Base-by-base conservation (phyloP, 176 grass and related monocot genomes). In the Oryza coarctata region DNA sequence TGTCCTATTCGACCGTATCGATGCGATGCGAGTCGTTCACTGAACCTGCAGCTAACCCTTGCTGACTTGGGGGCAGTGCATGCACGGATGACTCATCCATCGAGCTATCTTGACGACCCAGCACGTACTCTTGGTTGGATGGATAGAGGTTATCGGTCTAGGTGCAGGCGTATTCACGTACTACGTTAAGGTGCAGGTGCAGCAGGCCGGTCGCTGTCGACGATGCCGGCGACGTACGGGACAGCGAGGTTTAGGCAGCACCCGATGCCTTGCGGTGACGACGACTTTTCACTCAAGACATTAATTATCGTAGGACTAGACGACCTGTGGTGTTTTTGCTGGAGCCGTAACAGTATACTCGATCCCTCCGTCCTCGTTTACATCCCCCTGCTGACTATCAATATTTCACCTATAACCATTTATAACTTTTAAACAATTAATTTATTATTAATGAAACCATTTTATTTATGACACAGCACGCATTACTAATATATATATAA, bases 141-240 rank as follows among this genome's bases (percentile, higher is more conserved):
- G 17, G 49, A 18, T 52, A 52, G 17, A 20, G 5, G 7, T 52
- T 52, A 52, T 52, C 6, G 15, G 17, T 20, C 49, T 52, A 52
- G 47, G 6, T 43, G 40, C 40, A 43, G 40, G 40, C 40, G 40
- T 43, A n/a, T n/a, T n/a, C n/a, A n/a, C n/a, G n/a, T n/a, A n/a
- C n/a, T n/a, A n/a, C n/a, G n/a, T n/a, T n/a, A n/a, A n/a, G n/a
- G n/a, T n/a, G n/a, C n/a, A n/a, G n/a, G 30, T 29, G 7, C 25
- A 1, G 58, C n/a, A 3, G 75, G 65, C 58, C 65, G 32, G 28
- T 80, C 2, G 52, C 78, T 12, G 2, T 52, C 18, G 49, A 6
- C 14, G 5, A 52, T 84, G 82, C 63, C 82, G 32, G 81, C 10
- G 26, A 63, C 25, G 61, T 58, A 63, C 75, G 25, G 18, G 58